Evolutionary conservation across 306 rosid genomes (phyloP).

Genomic region (Acacia acuminata): DNA sequence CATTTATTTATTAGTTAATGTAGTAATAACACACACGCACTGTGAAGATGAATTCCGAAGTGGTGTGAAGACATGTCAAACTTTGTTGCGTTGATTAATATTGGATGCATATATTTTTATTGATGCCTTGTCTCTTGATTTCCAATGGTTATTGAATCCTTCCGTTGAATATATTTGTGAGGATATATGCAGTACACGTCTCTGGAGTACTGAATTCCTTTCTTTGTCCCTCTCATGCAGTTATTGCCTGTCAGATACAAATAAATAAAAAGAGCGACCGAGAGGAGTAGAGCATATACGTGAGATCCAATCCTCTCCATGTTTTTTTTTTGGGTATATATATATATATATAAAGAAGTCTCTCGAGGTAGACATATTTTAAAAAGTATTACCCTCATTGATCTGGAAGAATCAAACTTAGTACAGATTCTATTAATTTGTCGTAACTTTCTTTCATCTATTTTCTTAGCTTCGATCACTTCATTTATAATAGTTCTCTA

Average conservation of each 20-base stretch:
- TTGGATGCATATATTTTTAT: too few relatives aligned
- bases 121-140: too few relatives aligned
- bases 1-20: neutral
- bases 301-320: conserved; percentile 39
- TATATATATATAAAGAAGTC: conserved; percentile 33
- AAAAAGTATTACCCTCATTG: conserved; percentile 37
- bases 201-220: conserved; percentile 16
- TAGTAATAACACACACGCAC: neutral
- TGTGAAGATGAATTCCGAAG: neutral
- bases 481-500: neutral
- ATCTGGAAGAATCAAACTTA: conserved; percentile 34
- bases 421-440: conserved; percentile 24
- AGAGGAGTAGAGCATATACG: conserved; percentile 24
- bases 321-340: conserved; percentile 31
- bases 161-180: neutral
- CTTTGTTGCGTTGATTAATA: too few relatives aligned
- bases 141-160: neutral
- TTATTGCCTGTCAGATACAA: conserved; percentile 40
- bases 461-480: neutral
- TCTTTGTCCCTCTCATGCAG: conserved; percentile 42
- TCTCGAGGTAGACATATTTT: conserved; percentile 22
- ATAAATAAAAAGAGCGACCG: conserved; percentile 29
- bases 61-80: too few relatives aligned
- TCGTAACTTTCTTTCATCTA: conserved; percentile 24
- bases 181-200: neutral